Conservation (phyloP, 176 grass and related monocot species). For the Aegilops longissima region DNA sequence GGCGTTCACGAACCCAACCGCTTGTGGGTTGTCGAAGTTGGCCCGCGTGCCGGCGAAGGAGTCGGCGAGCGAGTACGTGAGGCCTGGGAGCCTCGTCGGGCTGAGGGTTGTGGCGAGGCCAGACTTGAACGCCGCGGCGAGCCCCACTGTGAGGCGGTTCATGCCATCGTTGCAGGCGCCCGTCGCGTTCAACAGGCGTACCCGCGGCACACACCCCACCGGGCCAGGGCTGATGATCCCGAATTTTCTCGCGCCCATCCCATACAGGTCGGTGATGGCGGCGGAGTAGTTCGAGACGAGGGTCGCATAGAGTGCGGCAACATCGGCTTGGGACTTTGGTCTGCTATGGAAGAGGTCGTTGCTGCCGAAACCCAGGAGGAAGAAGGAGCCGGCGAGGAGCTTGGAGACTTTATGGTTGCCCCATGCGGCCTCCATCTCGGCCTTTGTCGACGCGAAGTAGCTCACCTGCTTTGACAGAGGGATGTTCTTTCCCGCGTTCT, state of each 20-base stretch:
- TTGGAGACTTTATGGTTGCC: not conserved
- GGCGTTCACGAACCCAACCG: not conserved
- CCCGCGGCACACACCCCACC: conserved; percentile 21
- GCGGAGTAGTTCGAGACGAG: conserved; percentile 33
- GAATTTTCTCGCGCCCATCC: conserved; percentile 35
- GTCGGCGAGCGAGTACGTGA: conserved; percentile 34
- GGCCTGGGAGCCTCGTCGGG: not conserved
- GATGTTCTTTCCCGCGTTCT: conserved; percentile 27
- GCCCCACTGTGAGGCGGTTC: conserved; percentile 32
- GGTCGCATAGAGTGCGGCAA: not conserved
- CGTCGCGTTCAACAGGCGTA: not conserved
- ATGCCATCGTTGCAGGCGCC: conserved; percentile 28
- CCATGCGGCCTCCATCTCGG: not conserved
- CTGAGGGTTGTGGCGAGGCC: not conserved
- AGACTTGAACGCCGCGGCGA: conserved; percentile 3
- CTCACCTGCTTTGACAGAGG: conserved; percentile 34
- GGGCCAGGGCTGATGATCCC: conserved; percentile 36
- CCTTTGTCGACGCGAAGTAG: conserved; percentile 3
- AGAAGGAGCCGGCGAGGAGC: conserved; percentile 30
- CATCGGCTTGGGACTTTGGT: not conserved
- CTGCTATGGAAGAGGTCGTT: conserved; percentile 35
- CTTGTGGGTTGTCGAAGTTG: not conserved
- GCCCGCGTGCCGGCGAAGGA: not conserved
- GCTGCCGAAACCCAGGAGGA: conserved; percentile 18
- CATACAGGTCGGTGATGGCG: conserved; percentile 18